Percentiles rank a stretch among this genome's conserved stretches.
phyloP scores from a whole-genome alignment of 176 grass and related monocot genomes.

The Rhynchospora pubera region DNA sequence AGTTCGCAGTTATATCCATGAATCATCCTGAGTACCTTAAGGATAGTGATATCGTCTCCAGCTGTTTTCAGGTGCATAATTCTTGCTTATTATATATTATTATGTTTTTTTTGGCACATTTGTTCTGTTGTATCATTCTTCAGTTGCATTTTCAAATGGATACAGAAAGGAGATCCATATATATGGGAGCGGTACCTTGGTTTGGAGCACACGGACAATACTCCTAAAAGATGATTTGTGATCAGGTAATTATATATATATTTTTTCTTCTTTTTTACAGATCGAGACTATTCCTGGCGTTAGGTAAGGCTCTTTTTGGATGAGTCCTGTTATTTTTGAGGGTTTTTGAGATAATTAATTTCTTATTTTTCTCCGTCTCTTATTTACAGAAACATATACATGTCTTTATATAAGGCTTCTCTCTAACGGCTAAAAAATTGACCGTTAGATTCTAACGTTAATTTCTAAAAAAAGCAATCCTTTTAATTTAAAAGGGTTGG shows the following conservation, averaged over 20 bases:
- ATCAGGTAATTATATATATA: conserved; percentile 43
- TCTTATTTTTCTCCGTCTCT: too few species aligned
- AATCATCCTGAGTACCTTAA: conserved; percentile 74
- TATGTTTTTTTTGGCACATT: neutral
- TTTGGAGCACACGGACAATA: conserved; percentile 70
- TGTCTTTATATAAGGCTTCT: too few species aligned
- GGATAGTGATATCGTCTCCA: conserved; percentile 70
- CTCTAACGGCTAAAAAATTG: too few species aligned
- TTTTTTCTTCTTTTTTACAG: neutral
- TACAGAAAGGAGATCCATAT: conserved; percentile 86
- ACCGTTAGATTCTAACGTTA: too few species aligned
- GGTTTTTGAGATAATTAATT: too few species aligned
- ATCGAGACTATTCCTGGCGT: too few species aligned
- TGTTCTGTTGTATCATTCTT: conserved; percentile 18
- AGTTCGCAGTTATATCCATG: conserved; percentile 82
- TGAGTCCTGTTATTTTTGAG: too few species aligned
- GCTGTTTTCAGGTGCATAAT: conserved; percentile 59
- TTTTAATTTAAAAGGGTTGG: too few species aligned
- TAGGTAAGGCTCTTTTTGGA: too few species aligned
- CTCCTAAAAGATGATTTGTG: conserved; percentile 71
- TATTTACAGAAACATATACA: too few species aligned
- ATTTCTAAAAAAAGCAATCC: too few species aligned
- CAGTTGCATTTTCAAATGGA: neutral
- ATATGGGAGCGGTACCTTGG: conserved; percentile 99
- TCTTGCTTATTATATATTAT: conserved; percentile 9